A percentile compares a stretch with the other conserved stretches of the same genome.
phyloP scores from a whole-genome alignment of 768 basidiomycete genomes.

The Podaxis rugospora region DNA sequence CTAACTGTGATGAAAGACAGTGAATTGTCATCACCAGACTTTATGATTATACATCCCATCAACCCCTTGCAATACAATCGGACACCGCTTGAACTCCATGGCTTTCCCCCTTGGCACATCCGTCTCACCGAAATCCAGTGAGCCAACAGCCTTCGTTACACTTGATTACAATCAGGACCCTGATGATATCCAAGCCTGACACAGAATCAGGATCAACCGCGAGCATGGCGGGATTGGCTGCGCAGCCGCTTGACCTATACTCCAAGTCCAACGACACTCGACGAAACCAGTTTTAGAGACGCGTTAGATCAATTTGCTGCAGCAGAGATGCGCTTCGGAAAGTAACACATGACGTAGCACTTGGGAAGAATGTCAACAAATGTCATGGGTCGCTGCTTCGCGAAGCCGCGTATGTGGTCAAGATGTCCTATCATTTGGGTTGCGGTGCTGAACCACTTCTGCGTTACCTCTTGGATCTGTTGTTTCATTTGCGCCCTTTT shows the following conservation, averaged over 20 bases:
- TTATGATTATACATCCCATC: constrained; percentile 70
- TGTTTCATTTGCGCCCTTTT: neutral
- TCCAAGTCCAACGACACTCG: constrained; percentile 26
- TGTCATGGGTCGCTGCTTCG: neutral
- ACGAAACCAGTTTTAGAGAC: constrained; percentile 56
- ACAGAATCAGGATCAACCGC: constrained; percentile 7
- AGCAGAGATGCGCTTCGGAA: constrained; percentile 79
- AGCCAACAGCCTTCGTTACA: constrained; percentile 22
- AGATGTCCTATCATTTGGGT: neutral
- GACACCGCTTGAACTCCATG: constrained; percentile 60
- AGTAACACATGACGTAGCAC: constrained; percentile 29
- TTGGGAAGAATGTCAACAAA: neutral
- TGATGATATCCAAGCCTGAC: constrained; percentile 23
- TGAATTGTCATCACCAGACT: constrained; percentile 64
- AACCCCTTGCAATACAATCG: constrained; percentile 29
- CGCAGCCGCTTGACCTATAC: constrained; percentile 5
- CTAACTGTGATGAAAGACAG: constrained; percentile 30
- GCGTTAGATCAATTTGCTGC: constrained; percentile 71
- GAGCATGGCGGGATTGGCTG: constrained; percentile 9
- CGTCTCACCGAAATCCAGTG: constrained; percentile 77
- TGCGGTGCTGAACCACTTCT: neutral
- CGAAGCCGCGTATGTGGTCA: neutral
- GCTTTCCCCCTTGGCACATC: constrained; percentile 86
- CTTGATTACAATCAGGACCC: neutral
- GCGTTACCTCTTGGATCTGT: neutral